A percentile compares a stretch with the other conserved stretches of the same genome.
phyloP scores from a whole-genome alignment of 495 filamentous ascomycete genomes.

The Polyplosphaeria fusca region DNA sequence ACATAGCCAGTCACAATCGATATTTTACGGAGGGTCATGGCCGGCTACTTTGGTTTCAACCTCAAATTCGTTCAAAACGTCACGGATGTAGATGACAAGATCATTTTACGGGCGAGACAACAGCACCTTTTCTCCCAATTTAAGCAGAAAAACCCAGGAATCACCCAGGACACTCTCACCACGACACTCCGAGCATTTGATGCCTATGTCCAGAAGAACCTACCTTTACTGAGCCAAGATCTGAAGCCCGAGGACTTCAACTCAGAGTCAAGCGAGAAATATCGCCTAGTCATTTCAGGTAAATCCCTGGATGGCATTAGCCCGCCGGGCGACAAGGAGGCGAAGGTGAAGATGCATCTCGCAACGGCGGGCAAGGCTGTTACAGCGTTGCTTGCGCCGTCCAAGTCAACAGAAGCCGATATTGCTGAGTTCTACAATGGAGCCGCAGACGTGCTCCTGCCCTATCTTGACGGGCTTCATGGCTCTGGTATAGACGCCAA shows the following conservation, averaged over 20 bases:
- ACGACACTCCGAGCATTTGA: conserved; percentile 63
- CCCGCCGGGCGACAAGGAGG: conserved; percentile 67
- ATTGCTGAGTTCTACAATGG: conserved; percentile 54
- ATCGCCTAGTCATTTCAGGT: conserved; percentile 45
- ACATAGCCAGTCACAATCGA: conserved; percentile 91
- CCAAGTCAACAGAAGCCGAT: conserved; percentile 18
- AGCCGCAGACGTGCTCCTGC: conserved; percentile 68
- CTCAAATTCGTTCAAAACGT: conserved; percentile 96
- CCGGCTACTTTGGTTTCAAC: conserved; percentile 80
- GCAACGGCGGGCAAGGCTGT: conserved; percentile 57
- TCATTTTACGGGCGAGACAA: conserved; percentile 78
- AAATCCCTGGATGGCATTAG: conserved; percentile 58
- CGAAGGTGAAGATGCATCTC: conserved; percentile 92
- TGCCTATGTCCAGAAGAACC: conserved; percentile 72
- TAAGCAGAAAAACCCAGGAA: conserved; percentile 43
- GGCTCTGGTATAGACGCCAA: conserved; percentile 69
- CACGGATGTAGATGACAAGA: conserved; percentile 77
- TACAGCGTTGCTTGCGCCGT: conserved; percentile 28
- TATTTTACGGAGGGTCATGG: conserved; percentile 82
- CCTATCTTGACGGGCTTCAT: conserved; percentile 77
- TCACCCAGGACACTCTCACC: conserved; percentile 51
- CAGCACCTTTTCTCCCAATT: conserved; percentile 66
- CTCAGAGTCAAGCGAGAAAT: conserved; percentile 55
- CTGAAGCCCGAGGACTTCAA: conserved; percentile 54
- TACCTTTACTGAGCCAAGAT: conserved; percentile 55